Evolutionary conservation across 2,329 filamentous ascomycete genomes (phyloP).

Genomic region (Alternaria sp.): DNA sequence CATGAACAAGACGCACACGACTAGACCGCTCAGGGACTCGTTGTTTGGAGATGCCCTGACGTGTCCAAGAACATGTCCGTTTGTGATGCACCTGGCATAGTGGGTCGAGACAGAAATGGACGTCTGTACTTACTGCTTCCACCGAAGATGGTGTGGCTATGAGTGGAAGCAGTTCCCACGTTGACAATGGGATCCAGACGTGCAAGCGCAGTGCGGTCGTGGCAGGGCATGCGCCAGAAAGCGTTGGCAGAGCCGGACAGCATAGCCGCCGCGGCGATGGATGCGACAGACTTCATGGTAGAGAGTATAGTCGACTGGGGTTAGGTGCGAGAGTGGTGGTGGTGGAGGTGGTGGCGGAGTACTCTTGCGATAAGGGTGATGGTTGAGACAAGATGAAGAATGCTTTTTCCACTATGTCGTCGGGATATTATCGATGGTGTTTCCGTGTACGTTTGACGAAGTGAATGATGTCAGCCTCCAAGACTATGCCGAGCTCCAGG

Average conservation of each 20-base stretch:
- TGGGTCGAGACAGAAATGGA: conserved; percentile 48
- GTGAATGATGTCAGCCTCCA: conserved; percentile 36
- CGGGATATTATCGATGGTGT: conserved; percentile 2
- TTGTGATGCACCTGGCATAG: conserved; percentile 15
- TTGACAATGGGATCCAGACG: conserved; percentile 61
- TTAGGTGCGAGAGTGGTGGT: conserved; percentile 15
- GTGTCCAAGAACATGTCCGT: conserved; percentile 10
- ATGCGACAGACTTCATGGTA: conserved; percentile 45
- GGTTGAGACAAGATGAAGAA: conserved; percentile 5
- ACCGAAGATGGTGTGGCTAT: conserved; percentile 48
- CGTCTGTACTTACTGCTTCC: conserved; percentile 64
- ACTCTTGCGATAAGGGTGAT: conserved; percentile 9
- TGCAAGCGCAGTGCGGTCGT: conserved; percentile 67
- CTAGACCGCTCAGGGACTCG: conserved; percentile 2
- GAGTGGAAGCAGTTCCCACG: conserved; percentile 38
- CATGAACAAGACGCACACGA: conserved; percentile 4
- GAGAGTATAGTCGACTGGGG: conserved; percentile 3
- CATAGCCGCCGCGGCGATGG: conserved; percentile 41
- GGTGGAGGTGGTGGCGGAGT: conserved; percentile 12
- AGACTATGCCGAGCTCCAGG: conserved; percentile 33
- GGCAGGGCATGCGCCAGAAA: conserved; percentile 75
- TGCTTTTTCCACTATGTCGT: conserved; percentile 14
- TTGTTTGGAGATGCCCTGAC: background rate
- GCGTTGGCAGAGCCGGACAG: conserved; percentile 62
- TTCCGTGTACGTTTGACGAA: conserved; percentile 16